Percentiles rank a stretch among this genome's conserved stretches.
These are phyloP conservation scores for Castanospermum australe DNA, from an alignment of 306 rosid genomes.

Conservation along the genomic window DNA sequence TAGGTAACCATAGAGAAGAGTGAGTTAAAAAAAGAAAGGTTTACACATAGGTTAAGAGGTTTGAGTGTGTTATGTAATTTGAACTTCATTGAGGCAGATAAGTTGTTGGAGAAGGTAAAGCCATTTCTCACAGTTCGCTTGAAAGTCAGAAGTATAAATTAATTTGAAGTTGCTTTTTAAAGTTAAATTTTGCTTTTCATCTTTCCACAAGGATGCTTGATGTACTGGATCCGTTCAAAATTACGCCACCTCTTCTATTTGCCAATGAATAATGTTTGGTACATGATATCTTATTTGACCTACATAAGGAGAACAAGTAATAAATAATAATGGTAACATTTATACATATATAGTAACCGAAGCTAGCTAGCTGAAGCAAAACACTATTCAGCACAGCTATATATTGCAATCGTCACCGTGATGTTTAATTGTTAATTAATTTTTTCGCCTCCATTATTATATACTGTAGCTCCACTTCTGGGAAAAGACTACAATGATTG, in stretches of 20 bases:
- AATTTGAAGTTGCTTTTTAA: not conserved
- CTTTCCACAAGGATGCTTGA: conserved; percentile 15
- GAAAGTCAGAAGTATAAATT: conserved; percentile 17
- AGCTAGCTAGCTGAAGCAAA: not conserved
- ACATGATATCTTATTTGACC: not conserved
- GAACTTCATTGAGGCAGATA: conserved; percentile 67
- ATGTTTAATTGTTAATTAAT: not conserved
- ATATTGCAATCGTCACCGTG: not conserved
- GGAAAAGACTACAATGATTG: conserved; percentile 23
- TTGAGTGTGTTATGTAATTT: not conserved
- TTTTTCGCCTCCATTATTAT: not conserved
- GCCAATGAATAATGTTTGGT: not conserved
- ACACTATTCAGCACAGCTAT: not conserved
- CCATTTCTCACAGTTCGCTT: conserved; percentile 26
- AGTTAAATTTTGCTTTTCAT: not conserved
- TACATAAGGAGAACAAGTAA: not conserved
- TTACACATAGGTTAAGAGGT: not conserved
- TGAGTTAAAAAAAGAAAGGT: not conserved
- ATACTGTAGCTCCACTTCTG: not conserved
- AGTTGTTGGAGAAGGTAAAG: conserved; percentile 55
- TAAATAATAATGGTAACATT: not conserved
- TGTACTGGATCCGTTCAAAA: conserved; percentile 8
- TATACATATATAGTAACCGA: not conserved
- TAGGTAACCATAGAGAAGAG: not conserved
- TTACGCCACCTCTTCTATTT: not conserved